Percentiles rank a stretch among this genome's conserved stretches.
Conservation (phyloP, 2,329 filamentous ascomycete species). For the Elsinoe australis region DNA sequence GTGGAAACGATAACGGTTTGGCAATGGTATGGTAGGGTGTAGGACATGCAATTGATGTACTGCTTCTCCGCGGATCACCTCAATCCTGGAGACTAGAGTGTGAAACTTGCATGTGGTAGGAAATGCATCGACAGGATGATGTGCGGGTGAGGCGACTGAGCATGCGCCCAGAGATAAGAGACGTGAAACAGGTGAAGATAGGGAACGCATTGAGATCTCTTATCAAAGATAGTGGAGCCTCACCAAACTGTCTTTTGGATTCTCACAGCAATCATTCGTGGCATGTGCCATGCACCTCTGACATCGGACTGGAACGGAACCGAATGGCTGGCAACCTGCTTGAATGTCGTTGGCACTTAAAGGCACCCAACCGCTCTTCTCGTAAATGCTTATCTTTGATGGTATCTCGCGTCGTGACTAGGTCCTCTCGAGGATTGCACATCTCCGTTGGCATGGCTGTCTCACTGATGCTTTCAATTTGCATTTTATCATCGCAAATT, state of each 20-base stretch:
- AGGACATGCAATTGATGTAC: not conserved
- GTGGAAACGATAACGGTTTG: not conserved
- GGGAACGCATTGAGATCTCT: not conserved
- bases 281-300: not conserved
- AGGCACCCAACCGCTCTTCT: not conserved
- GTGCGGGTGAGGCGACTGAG: slow-evolving; percentile 4
- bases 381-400: slow-evolving; percentile 6
- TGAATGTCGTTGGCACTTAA: not conserved
- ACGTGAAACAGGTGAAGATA: slow-evolving; percentile 4
- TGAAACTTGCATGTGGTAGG: slow-evolving; percentile 1
- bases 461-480: no score
- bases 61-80: slow-evolving; percentile 15
- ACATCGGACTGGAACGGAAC: slow-evolving; percentile 14
- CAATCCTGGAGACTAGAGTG: not conserved
- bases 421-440: not conserved
- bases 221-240: slow-evolving; percentile 13
- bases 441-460: slow-evolving; percentile 6
- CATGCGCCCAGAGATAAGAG: slow-evolving; percentile 13
- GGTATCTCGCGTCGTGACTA: not conserved
- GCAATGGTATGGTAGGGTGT: not conserved
- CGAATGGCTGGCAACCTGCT: not conserved
- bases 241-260: not conserved
- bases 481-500: no score
- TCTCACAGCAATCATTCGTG: not conserved
- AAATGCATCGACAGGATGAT: not conserved